Conservation (phyloP, 208 protist species). For the Leishmania tarentolae region DNA sequence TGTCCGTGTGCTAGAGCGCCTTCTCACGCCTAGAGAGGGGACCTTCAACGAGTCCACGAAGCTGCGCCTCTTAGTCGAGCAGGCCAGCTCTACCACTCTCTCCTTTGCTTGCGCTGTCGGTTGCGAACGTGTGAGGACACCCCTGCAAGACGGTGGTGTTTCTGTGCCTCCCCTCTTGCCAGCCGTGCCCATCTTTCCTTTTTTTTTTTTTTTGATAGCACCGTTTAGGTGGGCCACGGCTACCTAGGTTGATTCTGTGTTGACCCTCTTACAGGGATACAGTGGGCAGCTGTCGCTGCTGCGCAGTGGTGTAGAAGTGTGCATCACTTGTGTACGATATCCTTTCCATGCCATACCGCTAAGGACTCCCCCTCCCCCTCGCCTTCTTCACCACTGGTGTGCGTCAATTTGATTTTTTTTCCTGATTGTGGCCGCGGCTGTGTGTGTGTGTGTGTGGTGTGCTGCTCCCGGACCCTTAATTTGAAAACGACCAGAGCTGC, state of each 20-base stretch:
- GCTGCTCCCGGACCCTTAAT: not conserved
- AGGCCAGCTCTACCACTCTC: not conserved
- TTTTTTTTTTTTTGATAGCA: not conserved
- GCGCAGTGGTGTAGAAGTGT: not conserved
- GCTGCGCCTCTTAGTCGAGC: not conserved
- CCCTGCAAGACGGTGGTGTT: not conserved
- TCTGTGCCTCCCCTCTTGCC: not conserved
- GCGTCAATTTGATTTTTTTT: not conserved
- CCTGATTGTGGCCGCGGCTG: not conserved
- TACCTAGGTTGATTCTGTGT: not conserved
- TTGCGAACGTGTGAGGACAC: not conserved
- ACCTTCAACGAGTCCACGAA: not conserved
- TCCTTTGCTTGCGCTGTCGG: not conserved
- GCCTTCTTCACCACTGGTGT: not conserved
- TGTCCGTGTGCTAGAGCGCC: not conserved
- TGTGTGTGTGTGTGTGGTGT: not conserved
- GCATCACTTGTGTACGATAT: not conserved
- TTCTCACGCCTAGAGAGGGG: not conserved
- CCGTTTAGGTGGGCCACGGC: not conserved
- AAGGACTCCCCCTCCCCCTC: not conserved
- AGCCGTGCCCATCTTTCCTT: not conserved
- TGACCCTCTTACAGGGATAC: not conserved
- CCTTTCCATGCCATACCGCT: too few species aligned
- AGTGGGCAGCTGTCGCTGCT: not conserved
- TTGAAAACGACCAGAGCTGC: not conserved